Base-by-base conservation (phyloP, 2,329 filamentous ascomycete species). In the Epichloe coenophiala region DNA sequence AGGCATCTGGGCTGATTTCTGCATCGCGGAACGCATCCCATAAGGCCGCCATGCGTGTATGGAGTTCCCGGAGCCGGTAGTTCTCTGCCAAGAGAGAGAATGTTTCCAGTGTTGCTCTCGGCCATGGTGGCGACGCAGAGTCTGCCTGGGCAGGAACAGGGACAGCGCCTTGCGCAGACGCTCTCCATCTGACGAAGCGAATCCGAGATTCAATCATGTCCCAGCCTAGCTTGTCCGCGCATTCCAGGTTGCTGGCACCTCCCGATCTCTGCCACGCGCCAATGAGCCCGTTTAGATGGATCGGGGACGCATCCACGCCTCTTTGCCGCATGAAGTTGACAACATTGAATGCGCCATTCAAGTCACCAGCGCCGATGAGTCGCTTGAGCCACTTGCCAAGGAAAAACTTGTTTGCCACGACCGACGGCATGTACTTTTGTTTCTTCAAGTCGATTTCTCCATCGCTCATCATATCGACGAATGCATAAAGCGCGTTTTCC, bases 311-410 rank as follows among this genome's bases (percentile, higher is more conserved):
- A 51, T 73, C 72, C 36, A 89, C 76, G 1, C 81, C 80, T 58
- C 77, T 79, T 48, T 77, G 72, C 57, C 82, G 80, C 84, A 94
- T 91, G 55, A 89, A 74, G 13, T 84, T 76, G 31, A 93, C 71
- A 8, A 94, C 86, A 53, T 80, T 78, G 48, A 78, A 74, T 3
- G 88, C 87, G 2, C 83, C 84, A 51, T 85, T 77, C 13, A 86
- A 68, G 56, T 88, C 78, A 2, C 81, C 81, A 52, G 82, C 78
- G 15, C 83, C 83, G 51, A 94, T 85, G 8, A 94, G 77, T 47
- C 85, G 81, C 65, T 91, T 91, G 60, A 95, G 76, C 90, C 89
- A 95, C 59, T 88, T 90, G 36, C 84, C 86, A 57, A 89, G 85
- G 65, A 95, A 87, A 66, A 88, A 91, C 55, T 84, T 82, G 64